Percentiles rank a stretch among this genome's conserved stretches.
These are phyloP conservation scores for Ophiocordyceps polyrhachis-furcata DNA, from an alignment of 2,329 filamentous ascomycete genomes.

Conservation along the genomic window DNA sequence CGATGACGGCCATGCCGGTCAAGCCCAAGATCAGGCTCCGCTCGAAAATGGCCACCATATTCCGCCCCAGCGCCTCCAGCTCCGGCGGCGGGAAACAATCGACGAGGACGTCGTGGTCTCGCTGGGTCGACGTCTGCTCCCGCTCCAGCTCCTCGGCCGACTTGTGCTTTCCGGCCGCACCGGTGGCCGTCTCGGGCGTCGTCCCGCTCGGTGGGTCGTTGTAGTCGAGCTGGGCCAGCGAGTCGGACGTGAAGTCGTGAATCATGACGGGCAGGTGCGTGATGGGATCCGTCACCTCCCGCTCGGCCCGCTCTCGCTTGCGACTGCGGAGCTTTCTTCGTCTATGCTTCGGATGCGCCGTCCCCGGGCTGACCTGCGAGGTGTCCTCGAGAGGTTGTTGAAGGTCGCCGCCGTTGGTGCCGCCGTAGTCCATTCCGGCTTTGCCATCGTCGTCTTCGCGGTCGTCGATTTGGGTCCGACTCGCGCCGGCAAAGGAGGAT, in stretches of 20 bases:
- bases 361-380: conserved; percentile 16
- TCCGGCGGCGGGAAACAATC: conserved; percentile 29
- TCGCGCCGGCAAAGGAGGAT: background rate
- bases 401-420: conserved; percentile 1
- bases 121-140: conserved; percentile 17
- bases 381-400: conserved; percentile 11
- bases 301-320: conserved; percentile 25
- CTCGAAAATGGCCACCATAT: conserved; percentile 13
- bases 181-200: conserved; percentile 19
- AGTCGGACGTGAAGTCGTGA: conserved; percentile 47
- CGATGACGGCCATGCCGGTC: conserved; percentile 15
- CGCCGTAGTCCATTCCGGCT: conserved; percentile 1
- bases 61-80: conserved; percentile 21
- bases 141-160: conserved; percentile 17
- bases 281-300: conserved; percentile 52
- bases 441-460: background rate
- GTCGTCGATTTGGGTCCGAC: background rate
- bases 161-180: conserved; percentile 18
- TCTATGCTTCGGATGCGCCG: conserved; percentile 24
- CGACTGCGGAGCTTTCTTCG: conserved; percentile 28
- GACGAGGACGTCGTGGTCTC: conserved; percentile 21
- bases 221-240: conserved; percentile 23
- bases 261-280: conserved; percentile 52
- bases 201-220: conserved; percentile 16
- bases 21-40: conserved; percentile 17